Base-by-base conservation (phyloP, 495 filamentous ascomycete species). In the Xylaria intraflava region DNA sequence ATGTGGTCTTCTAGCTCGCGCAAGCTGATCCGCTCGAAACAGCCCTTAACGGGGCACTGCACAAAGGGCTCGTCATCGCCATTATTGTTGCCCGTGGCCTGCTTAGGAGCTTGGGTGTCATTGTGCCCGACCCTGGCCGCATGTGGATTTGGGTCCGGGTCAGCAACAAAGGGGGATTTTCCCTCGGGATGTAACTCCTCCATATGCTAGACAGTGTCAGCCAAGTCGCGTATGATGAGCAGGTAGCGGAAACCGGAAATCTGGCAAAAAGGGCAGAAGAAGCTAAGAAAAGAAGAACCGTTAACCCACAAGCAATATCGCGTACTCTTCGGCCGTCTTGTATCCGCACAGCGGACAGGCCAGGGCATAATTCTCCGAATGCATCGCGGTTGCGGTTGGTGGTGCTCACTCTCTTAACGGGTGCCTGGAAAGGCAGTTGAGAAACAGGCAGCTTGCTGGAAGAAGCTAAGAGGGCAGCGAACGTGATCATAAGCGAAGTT, bases 181-280 rank as follows among this genome's bases (percentile, higher is more conserved):
- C 60, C 76, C 36, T 77, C 76, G 54, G 74, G 61, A 61, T 86
- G 83, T 3, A 68, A 46, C 29, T 74, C 70, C 56, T 86, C 83
- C 57, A 86, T 72, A 60, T 86, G 83, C 61, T 76, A 40, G 33
- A 26, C 31, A 23, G 35, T 23, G 53, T 36, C 14, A 49, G 40
- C 27, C 1, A 26, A 48, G 33, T 19, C 16, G 29, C 11, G 11
- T 17, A 14, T 38, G 0, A 14, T 4, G 14, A 26, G 17, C 11
- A 39, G 40, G 22, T 38, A 17, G 22, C 23, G 23, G 22, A 16
- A 33, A 33, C 19, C 14, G n/a, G 39, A 17, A n/a, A 45, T 42
- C 16, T 42, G 11, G n/a, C 49, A 1, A 8, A 2, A 45, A 26
- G 27, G 23, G 30, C n/a, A 30, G 31, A 17, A 30, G 22, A 16